Percentiles rank a stretch among this genome's conserved stretches.
Evolutionary conservation across 1,284 basidiomycete species (phyloP).

Genomic region (Sporisorium exsertum): DNA sequence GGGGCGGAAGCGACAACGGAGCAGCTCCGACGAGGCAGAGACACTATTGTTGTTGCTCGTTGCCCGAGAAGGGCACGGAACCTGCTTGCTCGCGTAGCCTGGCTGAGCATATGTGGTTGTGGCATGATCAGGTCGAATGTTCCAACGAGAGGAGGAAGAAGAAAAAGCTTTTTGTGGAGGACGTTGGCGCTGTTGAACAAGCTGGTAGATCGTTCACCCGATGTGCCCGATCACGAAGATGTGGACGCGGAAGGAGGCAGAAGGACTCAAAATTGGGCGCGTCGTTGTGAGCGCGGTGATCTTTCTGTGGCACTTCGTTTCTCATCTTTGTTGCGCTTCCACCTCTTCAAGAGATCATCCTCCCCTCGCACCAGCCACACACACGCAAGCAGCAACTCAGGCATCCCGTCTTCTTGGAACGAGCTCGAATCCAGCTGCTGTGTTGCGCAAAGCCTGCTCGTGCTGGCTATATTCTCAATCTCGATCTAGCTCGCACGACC

Average conservation of each 20-base stretch:
- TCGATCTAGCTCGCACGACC: neutral
- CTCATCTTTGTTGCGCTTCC: neutral
- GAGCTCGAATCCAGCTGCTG: neutral
- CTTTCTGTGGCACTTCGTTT: neutral
- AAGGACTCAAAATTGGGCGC: neutral
- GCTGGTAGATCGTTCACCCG: neutral
- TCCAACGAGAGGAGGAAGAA: neutral
- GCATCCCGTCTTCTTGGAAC: too few species aligned
- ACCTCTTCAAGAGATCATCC: neutral
- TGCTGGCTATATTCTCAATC: neutral
- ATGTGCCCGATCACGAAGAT: neutral
- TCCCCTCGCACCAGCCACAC: neutral
- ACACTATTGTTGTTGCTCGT: neutral
- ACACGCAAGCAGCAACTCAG: neutral
- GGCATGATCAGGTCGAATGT: too few species aligned
- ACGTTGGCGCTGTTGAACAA: neutral
- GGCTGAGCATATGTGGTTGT: constrained; percentile 8
- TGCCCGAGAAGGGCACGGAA: constrained; percentile 6
- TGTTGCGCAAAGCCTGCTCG: neutral
- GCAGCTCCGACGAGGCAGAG: neutral
- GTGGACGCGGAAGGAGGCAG: neutral
- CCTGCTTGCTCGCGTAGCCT: neutral
- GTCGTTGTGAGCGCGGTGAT: neutral
- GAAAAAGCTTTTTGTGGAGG: neutral
- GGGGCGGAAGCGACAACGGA: neutral